Conservation (phyloP, 257 asterid genomes). For the Lycium ferocissimum region DNA sequence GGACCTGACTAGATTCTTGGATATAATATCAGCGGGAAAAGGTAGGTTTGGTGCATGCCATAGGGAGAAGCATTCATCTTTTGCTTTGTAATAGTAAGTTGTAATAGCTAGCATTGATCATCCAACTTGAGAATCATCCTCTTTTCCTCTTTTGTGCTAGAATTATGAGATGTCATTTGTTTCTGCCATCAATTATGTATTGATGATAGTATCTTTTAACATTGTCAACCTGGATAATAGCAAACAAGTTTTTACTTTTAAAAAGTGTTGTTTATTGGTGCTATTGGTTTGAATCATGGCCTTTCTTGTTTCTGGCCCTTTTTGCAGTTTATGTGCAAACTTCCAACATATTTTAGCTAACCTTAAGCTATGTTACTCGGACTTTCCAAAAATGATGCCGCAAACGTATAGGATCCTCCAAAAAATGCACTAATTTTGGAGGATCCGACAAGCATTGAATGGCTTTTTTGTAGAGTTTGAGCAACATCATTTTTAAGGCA, state of each 20-base stretch:
- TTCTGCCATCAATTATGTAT: neutral
- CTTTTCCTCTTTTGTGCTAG: neutral
- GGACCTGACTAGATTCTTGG: neutral
- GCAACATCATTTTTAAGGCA: neutral
- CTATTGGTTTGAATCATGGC: neutral
- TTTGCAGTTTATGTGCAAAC: neutral
- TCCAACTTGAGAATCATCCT: neutral
- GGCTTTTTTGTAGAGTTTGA: too few relatives aligned
- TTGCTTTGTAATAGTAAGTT: neutral
- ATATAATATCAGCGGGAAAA: neutral
- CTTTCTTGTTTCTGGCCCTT: neutral
- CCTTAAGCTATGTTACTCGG: too few relatives aligned
- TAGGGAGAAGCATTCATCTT: neutral
- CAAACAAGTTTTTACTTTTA: neutral
- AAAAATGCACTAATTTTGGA: too few relatives aligned
- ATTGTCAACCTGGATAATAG: conserved; percentile 10
- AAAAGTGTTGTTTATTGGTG: neutral
- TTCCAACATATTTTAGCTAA: neutral
- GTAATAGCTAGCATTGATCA: neutral
- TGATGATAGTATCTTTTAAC: neutral
- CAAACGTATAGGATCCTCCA: too few relatives aligned
- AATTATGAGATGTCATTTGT: neutral
- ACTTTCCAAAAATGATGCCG: too few relatives aligned
- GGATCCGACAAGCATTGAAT: too few relatives aligned
- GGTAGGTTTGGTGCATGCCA: neutral